Evolutionary conservation across 225 moss, liverwort and hornwort species (phyloP).

Genomic region (Pseudisothecium myosuroides): DNA sequence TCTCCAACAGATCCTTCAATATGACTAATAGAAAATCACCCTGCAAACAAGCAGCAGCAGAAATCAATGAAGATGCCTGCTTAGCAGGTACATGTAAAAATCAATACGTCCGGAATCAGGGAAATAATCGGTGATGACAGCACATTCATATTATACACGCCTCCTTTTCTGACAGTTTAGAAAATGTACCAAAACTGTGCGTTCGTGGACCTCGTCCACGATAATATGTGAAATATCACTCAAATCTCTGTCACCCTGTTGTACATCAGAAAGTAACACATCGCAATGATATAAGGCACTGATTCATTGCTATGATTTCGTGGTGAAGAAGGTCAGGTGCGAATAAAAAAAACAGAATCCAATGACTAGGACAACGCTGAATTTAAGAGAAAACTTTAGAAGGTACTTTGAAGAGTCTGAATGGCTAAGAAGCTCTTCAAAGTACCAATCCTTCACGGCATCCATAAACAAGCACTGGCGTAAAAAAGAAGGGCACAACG

Average conservation of each 20-base stretch:
- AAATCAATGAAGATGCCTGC: neutral
- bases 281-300: neutral
- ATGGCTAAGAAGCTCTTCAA: neutral
- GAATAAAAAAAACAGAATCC: neutral
- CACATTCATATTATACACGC: neutral
- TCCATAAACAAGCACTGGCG: neutral
- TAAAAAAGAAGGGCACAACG: neutral
- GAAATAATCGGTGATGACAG: neutral
- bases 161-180: neutral
- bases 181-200: constrained; percentile 72
- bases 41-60: constrained; percentile 23
- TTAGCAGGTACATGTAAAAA: neutral
- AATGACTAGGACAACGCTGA: neutral
- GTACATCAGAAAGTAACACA: neutral
- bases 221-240: constrained; percentile 85
- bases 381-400: neutral
- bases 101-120: neutral
- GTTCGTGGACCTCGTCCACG: constrained; percentile 99
- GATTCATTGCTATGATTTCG: neutral
- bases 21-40: constrained; percentile 96
- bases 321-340: neutral
- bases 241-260: constrained; percentile 82
- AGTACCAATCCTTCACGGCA: neutral
- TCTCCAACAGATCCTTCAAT: constrained; percentile 77
- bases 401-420: too few species aligned